Percentiles rank a stretch among this genome's conserved stretches.
Evolutionary conservation across 2,329 filamentous ascomycete species (phyloP).

Genomic region (Botrytis tulipae): DNA sequence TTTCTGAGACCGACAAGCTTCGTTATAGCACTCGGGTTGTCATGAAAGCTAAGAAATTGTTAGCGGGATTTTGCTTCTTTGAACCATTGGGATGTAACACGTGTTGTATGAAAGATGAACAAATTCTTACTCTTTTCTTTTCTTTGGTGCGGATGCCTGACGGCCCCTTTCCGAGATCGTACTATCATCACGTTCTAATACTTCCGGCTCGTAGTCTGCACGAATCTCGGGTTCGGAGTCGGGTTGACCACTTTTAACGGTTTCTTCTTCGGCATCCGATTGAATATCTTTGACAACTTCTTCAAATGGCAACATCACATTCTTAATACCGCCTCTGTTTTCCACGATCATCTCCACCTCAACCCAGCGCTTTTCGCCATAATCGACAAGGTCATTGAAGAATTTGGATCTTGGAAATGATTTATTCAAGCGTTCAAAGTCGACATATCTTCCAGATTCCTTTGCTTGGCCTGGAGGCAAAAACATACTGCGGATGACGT

Average conservation of each 20-base stretch:
- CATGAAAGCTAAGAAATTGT: neutral
- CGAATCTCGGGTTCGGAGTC: slow-evolving; percentile 16
- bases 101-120: neutral
- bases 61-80: neutral
- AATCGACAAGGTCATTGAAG: slow-evolving; percentile 45
- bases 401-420: slow-evolving; percentile 52
- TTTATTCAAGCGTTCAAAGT: slow-evolving; percentile 45
- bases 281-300: slow-evolving; percentile 37
- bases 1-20: neutral
- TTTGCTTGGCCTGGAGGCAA: slow-evolving; percentile 37
- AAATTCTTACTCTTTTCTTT: neutral
- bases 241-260: neutral
- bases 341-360: slow-evolving; percentile 47
- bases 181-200: neutral
- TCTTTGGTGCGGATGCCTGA: neutral
- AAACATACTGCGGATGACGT: slow-evolving; percentile 41
- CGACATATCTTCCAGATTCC: slow-evolving; percentile 36
- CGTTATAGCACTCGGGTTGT: neutral
- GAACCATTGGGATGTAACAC: neutral
- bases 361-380: slow-evolving; percentile 45
- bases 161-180: neutral
- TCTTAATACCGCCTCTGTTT: slow-evolving; percentile 43
- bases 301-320: slow-evolving; percentile 39
- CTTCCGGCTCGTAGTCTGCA: slow-evolving; percentile 22
- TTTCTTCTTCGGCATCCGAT: slow-evolving; percentile 18